Conservation (phyloP, 495 filamentous ascomycete genomes). For the Neurospora sublineolata region DNA sequence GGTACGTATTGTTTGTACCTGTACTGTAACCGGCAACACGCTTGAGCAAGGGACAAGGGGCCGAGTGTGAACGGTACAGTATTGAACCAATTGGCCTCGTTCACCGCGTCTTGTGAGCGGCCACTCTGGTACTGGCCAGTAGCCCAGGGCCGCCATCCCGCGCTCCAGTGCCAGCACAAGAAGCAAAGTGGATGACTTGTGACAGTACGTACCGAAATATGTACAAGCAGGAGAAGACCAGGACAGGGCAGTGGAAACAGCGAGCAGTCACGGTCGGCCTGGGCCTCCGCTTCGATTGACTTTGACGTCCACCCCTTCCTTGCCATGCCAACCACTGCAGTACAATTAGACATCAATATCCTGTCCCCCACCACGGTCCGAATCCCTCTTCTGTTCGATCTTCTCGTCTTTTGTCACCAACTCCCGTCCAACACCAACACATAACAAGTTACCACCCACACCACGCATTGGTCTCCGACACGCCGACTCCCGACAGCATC, state of each 20-base stretch:
- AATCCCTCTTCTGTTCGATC: conserved; percentile 8
- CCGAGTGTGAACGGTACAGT: background rate
- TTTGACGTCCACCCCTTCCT: conserved; percentile 5
- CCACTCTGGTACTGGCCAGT: background rate
- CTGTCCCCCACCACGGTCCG: conserved; percentile 22
- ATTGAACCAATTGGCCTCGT: background rate
- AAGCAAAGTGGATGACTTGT: conserved; percentile 18
- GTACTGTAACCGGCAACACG: background rate
- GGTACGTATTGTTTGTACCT: background rate
- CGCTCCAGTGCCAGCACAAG: background rate
- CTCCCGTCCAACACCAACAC: conserved; percentile 2
- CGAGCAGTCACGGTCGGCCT: conserved; percentile 8
- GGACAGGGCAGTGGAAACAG: conserved; percentile 1
- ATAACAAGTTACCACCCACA: background rate
- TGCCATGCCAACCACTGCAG: background rate
- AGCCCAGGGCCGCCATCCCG: background rate
- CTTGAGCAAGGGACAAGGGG: background rate
- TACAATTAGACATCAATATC: conserved; percentile 26
- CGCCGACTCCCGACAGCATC: background rate
- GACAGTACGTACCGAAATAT: conserved; percentile 7
- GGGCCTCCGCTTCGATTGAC: conserved; percentile 5
- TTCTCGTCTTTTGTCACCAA: conserved; percentile 10
- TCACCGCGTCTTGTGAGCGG: background rate
- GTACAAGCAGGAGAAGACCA: background rate
- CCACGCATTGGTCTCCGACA: background rate